phyloP scores from a whole-genome alignment of 768 basidiomycete genomes.

The Goffeauzyma gilvescens region DNA sequence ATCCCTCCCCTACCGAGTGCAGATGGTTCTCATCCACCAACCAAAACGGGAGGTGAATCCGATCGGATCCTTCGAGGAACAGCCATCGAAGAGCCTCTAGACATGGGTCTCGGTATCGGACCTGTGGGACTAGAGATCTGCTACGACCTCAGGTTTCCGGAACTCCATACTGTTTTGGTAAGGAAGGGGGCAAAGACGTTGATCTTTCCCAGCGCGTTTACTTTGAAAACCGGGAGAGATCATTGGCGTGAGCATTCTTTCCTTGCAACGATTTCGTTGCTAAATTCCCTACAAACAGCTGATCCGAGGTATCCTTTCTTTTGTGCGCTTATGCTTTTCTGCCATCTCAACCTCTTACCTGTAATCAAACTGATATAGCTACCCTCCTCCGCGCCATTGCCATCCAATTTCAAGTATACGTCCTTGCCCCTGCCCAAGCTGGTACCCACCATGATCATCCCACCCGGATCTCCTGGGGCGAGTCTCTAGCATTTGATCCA shows the following conservation, averaged over 20 bases:
- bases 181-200: constrained; percentile 20
- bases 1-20: constrained; percentile 7
- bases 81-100: constrained; percentile 14
- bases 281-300: neutral
- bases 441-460: constrained; percentile 17
- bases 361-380: neutral
- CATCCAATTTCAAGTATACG: constrained; percentile 24
- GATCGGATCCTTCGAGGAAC: constrained; percentile 17
- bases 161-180: constrained; percentile 20
- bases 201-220: constrained; percentile 26
- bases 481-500: constrained; percentile 23
- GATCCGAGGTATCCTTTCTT: too few species aligned
- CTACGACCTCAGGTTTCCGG: constrained; percentile 29
- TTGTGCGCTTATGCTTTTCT: too few species aligned
- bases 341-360: neutral
- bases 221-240: constrained; percentile 25
- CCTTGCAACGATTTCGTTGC: neutral
- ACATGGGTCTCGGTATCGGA: constrained; percentile 14
- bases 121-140: constrained; percentile 27
- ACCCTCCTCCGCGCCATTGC: constrained; percentile 16
- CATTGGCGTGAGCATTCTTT: constrained; percentile 20
- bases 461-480: constrained; percentile 23
- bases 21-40: constrained; percentile 9
- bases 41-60: constrained; percentile 19
- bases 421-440: constrained; percentile 24